A percentile compares a stretch with the other conserved stretches of the same genome.
phyloP scores from a whole-genome alignment of 2,329 filamentous ascomycete genomes.

The Scedosporium dehoogii region DNA sequence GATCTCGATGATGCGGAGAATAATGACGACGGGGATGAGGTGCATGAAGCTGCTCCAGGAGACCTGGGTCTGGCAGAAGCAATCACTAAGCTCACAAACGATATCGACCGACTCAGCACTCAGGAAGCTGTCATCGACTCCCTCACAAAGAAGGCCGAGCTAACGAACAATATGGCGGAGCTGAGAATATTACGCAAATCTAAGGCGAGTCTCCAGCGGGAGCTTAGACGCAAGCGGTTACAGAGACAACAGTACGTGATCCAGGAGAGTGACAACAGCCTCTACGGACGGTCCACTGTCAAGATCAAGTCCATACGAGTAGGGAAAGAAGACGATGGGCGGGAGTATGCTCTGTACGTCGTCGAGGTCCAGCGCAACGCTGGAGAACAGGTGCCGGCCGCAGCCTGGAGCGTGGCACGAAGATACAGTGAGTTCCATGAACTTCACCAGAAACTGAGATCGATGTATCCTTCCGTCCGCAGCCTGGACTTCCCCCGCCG shows the following conservation, averaged over 20 bases:
- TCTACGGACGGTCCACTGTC: constrained; percentile 84
- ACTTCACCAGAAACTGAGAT: constrained; percentile 78
- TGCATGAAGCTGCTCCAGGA: constrained; percentile 88
- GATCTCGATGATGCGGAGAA: constrained; percentile 51
- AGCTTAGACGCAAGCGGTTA: constrained; percentile 88
- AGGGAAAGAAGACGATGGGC: constrained; percentile 81
- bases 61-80: constrained; percentile 90
- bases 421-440: constrained; percentile 97
- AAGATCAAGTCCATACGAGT: constrained; percentile 90
- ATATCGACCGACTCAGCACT: constrained; percentile 79
- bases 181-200: constrained; percentile 87
- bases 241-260: constrained; percentile 95
- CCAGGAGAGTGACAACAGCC: constrained; percentile 94
- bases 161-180: constrained; percentile 95
- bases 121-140: constrained; percentile 91
- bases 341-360: constrained; percentile 88
- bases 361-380: constrained; percentile 85
- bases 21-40: constrained; percentile 62
- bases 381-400: constrained; percentile 93
- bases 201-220: constrained; percentile 82
- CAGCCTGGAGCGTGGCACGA: constrained; percentile 84
- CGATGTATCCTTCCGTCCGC: constrained; percentile 77
- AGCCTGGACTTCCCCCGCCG: constrained; percentile 86
- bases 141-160: constrained; percentile 82
- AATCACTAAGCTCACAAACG: constrained; percentile 74